Evolutionary conservation across 495 filamentous ascomycete species (phyloP).

Genomic region (Cladorrhinum samala): DNA sequence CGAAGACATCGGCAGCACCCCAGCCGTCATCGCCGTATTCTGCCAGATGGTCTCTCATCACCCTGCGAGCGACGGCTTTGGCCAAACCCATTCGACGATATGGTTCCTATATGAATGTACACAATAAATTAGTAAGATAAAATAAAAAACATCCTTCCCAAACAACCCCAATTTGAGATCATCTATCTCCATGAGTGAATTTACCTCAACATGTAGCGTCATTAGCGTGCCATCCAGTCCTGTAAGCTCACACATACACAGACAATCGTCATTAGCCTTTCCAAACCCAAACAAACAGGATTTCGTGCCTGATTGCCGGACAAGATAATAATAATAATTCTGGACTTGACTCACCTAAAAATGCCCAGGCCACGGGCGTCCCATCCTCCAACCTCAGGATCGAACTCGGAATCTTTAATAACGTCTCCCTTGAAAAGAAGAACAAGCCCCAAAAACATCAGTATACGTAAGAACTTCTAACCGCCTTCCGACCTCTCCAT

Average conservation of each 20-base stretch:
- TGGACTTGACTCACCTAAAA: constrained; percentile 32
- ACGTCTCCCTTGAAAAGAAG: constrained; percentile 34
- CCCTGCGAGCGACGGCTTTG: constrained; percentile 35
- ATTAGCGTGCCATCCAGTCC: neutral
- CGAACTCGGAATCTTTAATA: constrained; percentile 32
- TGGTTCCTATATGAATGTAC: constrained; percentile 24
- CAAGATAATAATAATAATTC: neutral
- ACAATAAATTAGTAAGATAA: too few relatives aligned
- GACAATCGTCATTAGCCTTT: neutral
- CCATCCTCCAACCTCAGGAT: constrained; percentile 29
- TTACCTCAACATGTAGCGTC: constrained; percentile 30
- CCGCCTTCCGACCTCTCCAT: neutral
- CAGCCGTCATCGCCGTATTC: constrained; percentile 34
- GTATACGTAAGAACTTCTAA: too few relatives aligned
- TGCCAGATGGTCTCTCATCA: constrained; percentile 33
- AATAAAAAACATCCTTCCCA: too few relatives aligned
- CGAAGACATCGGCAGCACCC: constrained; percentile 39
- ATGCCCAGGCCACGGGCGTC: constrained; percentile 38
- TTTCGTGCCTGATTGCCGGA: neutral
- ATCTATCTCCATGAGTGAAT: neutral
- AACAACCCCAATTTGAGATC: too few relatives aligned
- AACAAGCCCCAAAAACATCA: too few relatives aligned
- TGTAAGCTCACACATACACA: too few relatives aligned
- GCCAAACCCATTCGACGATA: constrained; percentile 41
- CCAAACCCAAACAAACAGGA: too few relatives aligned